Evolutionary conservation across 495 filamentous ascomycete genomes (phyloP), one percentile per base, ranked within the genome.

Genomic region (Lepraria neglecta): DNA sequence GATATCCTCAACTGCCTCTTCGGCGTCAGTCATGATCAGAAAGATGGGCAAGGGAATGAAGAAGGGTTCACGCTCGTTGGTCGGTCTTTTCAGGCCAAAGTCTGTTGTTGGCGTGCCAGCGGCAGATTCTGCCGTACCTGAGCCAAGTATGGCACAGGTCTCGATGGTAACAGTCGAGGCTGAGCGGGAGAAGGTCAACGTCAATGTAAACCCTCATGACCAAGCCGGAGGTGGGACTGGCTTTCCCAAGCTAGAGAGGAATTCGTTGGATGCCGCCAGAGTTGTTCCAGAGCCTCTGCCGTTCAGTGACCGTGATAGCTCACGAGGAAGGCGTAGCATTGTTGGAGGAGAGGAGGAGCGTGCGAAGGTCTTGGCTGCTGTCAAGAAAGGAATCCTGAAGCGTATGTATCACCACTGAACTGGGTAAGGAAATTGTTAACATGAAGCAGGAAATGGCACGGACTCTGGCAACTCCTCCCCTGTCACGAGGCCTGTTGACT

Each of bases 1-100:
- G 3, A 91, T 99, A 58, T 97, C 92, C 5, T 97, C 95, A 14
- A 97, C 94, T 19, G 94, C 94, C 33, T 97, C 95, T 7, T 99
- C 94, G 24, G 94, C 94, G 28, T 97, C 95, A 42, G 87, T 99
- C 64, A 99, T 99, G 94, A 92, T 99, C 69, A 85, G 94, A 33
- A 99, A 99, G 78, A 97, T 99, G 95, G 95, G 94, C 67, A 88
- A 90, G 62, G 92, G 95, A 24, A 87, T 97, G 86, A 99, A 96
- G 82, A 92, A 90, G 73, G 86, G 88, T 19, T 87, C 85, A 27
- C 79, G 91, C 38, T 97, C 92, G 10, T 80, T 99, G 50, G 95
- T 96, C 67, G 94, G 94, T 31, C 77, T 99, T 11, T 99, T 99
- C 76, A 81, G 94, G 63, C 94, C 94, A 0, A 97, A 96, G 74